Conservation (phyloP, 2,329 filamentous ascomycete species). For the Salinomyces thailandicus region DNA sequence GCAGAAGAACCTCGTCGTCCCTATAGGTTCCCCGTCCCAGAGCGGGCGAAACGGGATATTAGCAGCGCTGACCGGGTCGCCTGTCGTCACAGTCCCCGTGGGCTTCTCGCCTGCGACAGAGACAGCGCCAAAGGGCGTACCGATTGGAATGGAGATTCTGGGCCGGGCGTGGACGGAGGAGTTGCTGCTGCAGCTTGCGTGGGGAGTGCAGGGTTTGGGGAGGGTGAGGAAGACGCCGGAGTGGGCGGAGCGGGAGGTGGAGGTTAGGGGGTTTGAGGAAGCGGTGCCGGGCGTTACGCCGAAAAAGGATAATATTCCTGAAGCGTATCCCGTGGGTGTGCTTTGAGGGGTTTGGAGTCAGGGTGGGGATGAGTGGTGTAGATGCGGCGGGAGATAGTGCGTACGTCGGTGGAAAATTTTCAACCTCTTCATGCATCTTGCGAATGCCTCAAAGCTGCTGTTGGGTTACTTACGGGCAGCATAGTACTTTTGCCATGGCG, state of each 20-base stretch:
- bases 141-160: slow-evolving; percentile 55
- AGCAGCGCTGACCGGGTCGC: slow-evolving; percentile 43
- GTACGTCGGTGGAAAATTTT: too few relatives aligned
- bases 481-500: too few relatives aligned
- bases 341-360: too few relatives aligned
- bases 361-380: too few relatives aligned
- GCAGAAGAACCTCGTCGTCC: slow-evolving; percentile 53
- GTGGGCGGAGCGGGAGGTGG: slow-evolving; percentile 34
- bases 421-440: too few relatives aligned
- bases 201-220: slow-evolving; percentile 37
- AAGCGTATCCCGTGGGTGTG: slow-evolving; percentile 39
- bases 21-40: slow-evolving; percentile 47
- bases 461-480: too few relatives aligned
- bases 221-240: slow-evolving; percentile 38
- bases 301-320: slow-evolving; percentile 32
- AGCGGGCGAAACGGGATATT: slow-evolving; percentile 50
- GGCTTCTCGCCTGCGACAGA: slow-evolving; percentile 42
- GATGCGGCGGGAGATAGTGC: too few relatives aligned
- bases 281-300: slow-evolving; percentile 38
- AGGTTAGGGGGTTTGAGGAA: slow-evolving; percentile 28
- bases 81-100: slow-evolving; percentile 44
- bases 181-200: slow-evolving; percentile 45
- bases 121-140: slow-evolving; percentile 47
- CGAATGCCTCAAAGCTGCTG: too few relatives aligned
- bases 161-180: slow-evolving; percentile 47